Conservation (phyloP, 1,139 yeast species). For the Lodderomyces orthopsilosis region DNA sequence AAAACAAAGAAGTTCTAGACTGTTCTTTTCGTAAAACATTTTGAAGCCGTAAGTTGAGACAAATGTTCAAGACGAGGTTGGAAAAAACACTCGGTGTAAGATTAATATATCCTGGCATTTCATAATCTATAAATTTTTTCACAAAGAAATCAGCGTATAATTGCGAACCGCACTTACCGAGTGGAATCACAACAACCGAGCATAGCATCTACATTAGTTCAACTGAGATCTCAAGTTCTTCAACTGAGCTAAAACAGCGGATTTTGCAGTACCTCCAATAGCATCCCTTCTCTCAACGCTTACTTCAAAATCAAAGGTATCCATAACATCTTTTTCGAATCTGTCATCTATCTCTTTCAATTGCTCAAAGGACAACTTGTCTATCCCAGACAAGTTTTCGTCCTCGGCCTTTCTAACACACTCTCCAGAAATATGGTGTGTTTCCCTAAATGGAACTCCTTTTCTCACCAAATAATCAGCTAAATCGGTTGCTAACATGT, state of each 20-base stretch:
- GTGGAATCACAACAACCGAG: neutral
- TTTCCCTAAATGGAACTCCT: conserved; percentile 98
- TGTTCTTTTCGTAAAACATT: neutral
- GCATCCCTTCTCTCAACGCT: conserved; percentile 97
- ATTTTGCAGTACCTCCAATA: conserved; percentile 93
- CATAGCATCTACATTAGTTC: conserved; percentile 1
- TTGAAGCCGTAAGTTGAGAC: neutral
- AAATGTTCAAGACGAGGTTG: too few relatives aligned
- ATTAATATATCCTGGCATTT: too few relatives aligned
- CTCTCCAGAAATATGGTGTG: conserved; percentile 97
- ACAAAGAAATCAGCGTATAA: neutral
- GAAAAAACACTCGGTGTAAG: too few relatives aligned
- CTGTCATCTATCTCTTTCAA: conserved; percentile 75
- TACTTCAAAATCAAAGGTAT: conserved; percentile 84
- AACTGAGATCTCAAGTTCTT: conserved; percentile 29
- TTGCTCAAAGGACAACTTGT: conserved; percentile 73
- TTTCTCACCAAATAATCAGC: conserved; percentile 96
- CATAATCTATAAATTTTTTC: neutral
- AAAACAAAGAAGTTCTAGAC: neutral
- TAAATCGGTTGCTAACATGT: conserved; percentile 96
- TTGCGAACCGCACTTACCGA: too few relatives aligned
- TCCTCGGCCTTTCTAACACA: conserved; percentile 92
- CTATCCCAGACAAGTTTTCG: conserved; percentile 70
- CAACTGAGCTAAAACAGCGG: conserved; percentile 81
- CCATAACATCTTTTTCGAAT: conserved; percentile 76